Evolutionary conservation across 164 flowering plant species (phyloP).

Genomic region (Warburgia ugandensis): DNA sequence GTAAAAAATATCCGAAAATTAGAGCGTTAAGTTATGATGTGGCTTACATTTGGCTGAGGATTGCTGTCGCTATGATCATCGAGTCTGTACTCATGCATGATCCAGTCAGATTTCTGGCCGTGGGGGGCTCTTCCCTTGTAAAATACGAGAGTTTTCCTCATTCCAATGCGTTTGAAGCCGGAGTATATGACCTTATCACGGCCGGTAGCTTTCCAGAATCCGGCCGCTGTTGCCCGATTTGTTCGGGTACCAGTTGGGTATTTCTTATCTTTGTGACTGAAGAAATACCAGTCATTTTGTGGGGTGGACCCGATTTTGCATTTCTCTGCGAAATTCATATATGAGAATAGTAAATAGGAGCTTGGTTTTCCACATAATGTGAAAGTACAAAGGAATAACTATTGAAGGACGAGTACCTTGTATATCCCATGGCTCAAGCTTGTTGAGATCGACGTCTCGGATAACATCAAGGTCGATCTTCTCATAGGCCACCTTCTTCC

Average conservation of each 20-base stretch:
- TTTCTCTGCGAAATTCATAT: constrained; percentile 36
- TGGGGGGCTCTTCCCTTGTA: constrained; percentile 91
- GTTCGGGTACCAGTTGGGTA: constrained; percentile 87
- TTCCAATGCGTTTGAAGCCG: constrained; percentile 57
- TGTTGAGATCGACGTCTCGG: constrained; percentile 86
- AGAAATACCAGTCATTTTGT: constrained; percentile 93
- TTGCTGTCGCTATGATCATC: constrained; percentile 37
- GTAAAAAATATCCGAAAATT: not conserved
- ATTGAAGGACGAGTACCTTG: constrained; percentile 44
- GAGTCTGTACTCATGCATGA: constrained; percentile 91
- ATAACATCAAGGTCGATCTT: constrained; percentile 87
- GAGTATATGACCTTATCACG: constrained; percentile 80
- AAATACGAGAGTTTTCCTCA: constrained; percentile 86
- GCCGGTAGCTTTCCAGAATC: constrained; percentile 98
- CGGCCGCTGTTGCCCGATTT: constrained; percentile 84
- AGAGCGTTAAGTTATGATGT: not conserved
- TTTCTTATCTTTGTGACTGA: constrained; percentile 93
- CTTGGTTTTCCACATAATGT: not conserved
- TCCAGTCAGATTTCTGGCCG: constrained; percentile 93
- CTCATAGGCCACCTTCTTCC: constrained; percentile 71
- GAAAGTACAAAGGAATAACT: not conserved
- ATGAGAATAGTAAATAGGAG: not conserved
- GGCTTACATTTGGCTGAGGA: constrained; percentile 29
- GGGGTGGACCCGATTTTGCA: constrained; percentile 88
- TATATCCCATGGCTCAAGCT: constrained; percentile 95